Base-by-base conservation (phyloP, 2,329 filamentous ascomycete species). In the Talaromyces sp. region DNA sequence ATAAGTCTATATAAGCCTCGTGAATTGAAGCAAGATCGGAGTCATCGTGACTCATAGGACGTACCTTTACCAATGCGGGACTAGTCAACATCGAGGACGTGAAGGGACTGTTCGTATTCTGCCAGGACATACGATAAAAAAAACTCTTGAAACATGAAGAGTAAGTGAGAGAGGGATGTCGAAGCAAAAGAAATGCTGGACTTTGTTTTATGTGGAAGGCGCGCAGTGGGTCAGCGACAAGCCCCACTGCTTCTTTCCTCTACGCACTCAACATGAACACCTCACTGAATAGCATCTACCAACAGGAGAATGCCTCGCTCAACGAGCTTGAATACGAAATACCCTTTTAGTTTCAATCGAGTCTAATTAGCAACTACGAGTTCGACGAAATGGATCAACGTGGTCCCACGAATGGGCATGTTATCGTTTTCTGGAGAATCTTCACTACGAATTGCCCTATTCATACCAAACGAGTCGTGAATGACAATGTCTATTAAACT, bases 311-410 rank as follows among this genome's bases (percentile, higher is more conserved):
- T 7, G 3, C 25, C 7, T 28, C 25, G 25, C 3, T 28, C 25
- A 28, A 28, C 25, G 25, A 3, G 25, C 7, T 4, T 28, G 25
- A 28, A 28, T 4, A 7, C 25, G 25, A 28, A 28, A 28, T 28
- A 7, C 3, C 3, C 3, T 7, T 28, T 7, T 7, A 28, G 25
- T 7, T 28, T 28, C 25, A 28, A n/a, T 28, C 9, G 13, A 28
- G 41, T 45, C 21, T 45, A 21, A 11, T n/a, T 22, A 28, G 9
- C 17, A 17, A 4, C 13, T 43, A 21, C 11, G 13, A 41, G 2
- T 22, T 6, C 5, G 41, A 25, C 43, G 4, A 31, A 17, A 62
- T 61, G 56, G 57, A 40, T 25, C 53, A 54, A 31, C 61, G 2
- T n/a, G 28, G 13, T 6, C 25, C 22, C 15, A 50, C 19, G 48